Evolutionary conservation across 2,329 filamentous ascomycete species (phyloP), one percentile per base, ranked within the genome.

Genomic region (Pseudogymnoascus sp.): DNA sequence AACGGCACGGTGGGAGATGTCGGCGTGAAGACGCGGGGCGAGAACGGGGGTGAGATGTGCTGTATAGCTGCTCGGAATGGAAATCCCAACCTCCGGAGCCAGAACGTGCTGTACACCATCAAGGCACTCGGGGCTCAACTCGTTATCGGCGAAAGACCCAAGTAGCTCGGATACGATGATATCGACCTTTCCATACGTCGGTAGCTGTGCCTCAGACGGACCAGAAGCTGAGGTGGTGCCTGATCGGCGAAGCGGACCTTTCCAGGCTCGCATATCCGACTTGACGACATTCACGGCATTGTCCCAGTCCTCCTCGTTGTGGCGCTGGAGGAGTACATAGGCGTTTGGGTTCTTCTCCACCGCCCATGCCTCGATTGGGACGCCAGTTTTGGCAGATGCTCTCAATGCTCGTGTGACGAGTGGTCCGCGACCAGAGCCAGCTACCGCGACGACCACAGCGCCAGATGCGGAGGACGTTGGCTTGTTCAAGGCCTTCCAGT

Each of bases 331-430:
- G 67, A 97, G 87, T 6, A 99, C 92, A 72, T 93, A 97, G 0
- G 94, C 94, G 71, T 99, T 97, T 3, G 91, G 94, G 75, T 99
- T 99, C 81, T 99, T 99, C 76, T 99, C 94, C 3, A 99, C 85
- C 0, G 91, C 94, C 86, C 92, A 97, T 52, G 95, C 83, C 68
- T 92, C 87, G 60, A 97, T 89, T 19, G 85, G 80, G 3, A 97
- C 87, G 1, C 88, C 87, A 1, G 91, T 89, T 14, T 79, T 81
- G 65, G 86, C 81, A 69, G 91, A 93, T 11, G 94, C 95, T 64
- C 85, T 85, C 26, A 99, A 78, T 1, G 91, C 91, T 59, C 94
- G 85, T 1, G 91, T 94, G 12, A 99, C 92, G 1, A 99, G 81
- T 3, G 94, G 94, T 0, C 94, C 95, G 65, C 95, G 87, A 11